phyloP scores from a whole-genome alignment of 345 rosid species.

The Isatis tinctoria region DNA sequence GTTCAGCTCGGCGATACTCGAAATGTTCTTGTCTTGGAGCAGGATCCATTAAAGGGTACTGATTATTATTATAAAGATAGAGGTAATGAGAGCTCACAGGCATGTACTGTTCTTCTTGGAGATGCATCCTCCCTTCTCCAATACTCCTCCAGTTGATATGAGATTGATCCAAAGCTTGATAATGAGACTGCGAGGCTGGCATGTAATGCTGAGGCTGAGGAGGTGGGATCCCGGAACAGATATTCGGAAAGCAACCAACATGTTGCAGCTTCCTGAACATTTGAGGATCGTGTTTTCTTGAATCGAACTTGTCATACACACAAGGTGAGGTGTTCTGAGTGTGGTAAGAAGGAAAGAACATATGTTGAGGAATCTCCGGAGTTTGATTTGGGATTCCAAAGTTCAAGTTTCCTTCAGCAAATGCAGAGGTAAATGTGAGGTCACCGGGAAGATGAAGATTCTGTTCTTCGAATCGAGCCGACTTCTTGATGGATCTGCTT shows the following conservation, averaged over 20 bases:
- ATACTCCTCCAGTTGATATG: constrained; percentile 41
- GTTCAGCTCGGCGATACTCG: constrained; percentile 42
- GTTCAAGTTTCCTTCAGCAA: constrained; percentile 38
- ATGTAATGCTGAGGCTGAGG: constrained; percentile 46
- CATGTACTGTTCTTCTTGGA: constrained; percentile 23
- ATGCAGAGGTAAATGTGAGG: constrained; percentile 49
- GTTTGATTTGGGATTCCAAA: constrained; percentile 14
- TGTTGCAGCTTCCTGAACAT: constrained; percentile 43
- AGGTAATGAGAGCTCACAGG: constrained; percentile 22
- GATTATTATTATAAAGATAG: neutral
- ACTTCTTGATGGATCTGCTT: constrained; percentile 32
- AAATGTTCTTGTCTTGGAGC: constrained; percentile 43
- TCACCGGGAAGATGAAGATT: constrained; percentile 59
- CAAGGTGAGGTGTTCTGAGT: constrained; percentile 32
- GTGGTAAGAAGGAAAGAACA: constrained; percentile 35
- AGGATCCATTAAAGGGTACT: neutral
- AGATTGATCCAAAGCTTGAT: constrained; percentile 42
- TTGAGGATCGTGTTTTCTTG: constrained; percentile 36
- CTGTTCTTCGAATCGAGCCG: constrained; percentile 32
- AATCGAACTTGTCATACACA: constrained; percentile 36
- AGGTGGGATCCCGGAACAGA: constrained; percentile 36
- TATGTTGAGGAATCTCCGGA: constrained; percentile 21
- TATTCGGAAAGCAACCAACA: constrained; percentile 37
- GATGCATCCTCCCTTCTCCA: constrained; percentile 31
- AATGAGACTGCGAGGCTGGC: constrained; percentile 38